Evolutionary conservation across 2,329 filamentous ascomycete species (phyloP), one percentile per base, ranked within the genome.

Genomic region (Clonostachys rosea): DNA sequence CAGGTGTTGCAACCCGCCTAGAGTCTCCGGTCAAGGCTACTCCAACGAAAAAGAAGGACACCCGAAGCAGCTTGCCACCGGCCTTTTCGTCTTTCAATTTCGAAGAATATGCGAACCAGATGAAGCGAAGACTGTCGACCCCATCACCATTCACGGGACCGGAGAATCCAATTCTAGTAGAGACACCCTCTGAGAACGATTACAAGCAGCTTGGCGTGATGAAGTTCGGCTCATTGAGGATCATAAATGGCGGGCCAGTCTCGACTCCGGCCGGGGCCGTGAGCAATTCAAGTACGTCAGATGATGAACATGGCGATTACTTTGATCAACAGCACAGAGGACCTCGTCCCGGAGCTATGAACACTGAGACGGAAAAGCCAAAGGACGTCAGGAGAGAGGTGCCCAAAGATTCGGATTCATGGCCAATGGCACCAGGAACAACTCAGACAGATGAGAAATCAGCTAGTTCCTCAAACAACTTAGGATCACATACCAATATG

Each of bases 161-260:
- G 24, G 24, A 30, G 24, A 30, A 39, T n/a, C 5, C 14, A 18
- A n/a, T 39, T 18, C 56, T 64, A 35, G 59, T 59, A 8, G 54
- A 58, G 13, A 69, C 67, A 9, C 66, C 81, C 0, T 74, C 66
- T 39, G 80, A 83, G 20, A 60, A 68, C 30, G 73, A 78, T n/a
- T 84, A 84, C 54, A 70, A 71, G 49, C 79, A 83, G 42, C 74
- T 81, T 34, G 82, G 82, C 4, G 78, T 73, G 11, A 84, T 83
- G 57, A 82, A 81, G 57, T 74, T 83, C 46, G 83, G 83, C 3
- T 79, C 79, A 2, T 56, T 86, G 44, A 75, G 79, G 35, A 84
- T 86, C 47, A 83, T 71, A 18, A 86, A 86, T 59, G 81, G 79
- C 13, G 66, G 69, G 4, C 81, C 82, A 3, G 61, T 62, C 13